These are phyloP conservation scores for Ricinus communis DNA, from an alignment of 345 rosid species.

Conservation along the genomic window DNA sequence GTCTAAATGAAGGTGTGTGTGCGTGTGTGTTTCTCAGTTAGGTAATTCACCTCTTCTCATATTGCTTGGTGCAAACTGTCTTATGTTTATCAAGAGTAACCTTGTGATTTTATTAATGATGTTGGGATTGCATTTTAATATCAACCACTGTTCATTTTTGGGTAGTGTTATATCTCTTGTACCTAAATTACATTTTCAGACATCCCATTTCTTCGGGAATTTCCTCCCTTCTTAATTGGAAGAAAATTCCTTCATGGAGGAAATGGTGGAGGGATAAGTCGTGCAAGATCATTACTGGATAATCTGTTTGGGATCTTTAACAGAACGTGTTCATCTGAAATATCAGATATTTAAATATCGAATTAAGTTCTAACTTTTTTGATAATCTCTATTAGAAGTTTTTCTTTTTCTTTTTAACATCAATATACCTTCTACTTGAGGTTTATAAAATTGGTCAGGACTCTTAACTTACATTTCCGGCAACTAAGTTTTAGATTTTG, in stretches of 20 bases:
- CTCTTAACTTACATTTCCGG: neutral
- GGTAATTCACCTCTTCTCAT: no score
- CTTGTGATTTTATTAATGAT: no score
- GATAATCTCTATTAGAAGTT: neutral
- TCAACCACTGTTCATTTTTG: neutral
- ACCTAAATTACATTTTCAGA: neutral
- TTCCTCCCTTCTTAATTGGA: neutral
- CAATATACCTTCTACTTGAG: neutral
- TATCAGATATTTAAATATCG: neutral
- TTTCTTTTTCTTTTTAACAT: neutral
- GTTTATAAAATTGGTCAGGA: neutral
- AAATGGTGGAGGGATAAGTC: neutral
- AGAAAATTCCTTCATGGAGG: neutral
- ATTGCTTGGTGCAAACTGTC: no score
- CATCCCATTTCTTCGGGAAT: neutral
- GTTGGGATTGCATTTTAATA: neutral
- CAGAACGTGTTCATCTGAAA: no score
- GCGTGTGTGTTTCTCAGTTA: no score
- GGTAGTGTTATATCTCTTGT: neutral
- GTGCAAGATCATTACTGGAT: neutral
- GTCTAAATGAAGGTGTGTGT: neutral
- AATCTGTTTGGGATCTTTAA: neutral
- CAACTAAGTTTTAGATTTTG: neutral
- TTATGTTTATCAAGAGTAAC: no score
- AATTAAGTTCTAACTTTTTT: neutral